Evolutionary conservation across 225 moss, liverwort and hornwort species (phyloP), one percentile per base, ranked within the genome.

Genomic region (Polytrichum commune): DNA sequence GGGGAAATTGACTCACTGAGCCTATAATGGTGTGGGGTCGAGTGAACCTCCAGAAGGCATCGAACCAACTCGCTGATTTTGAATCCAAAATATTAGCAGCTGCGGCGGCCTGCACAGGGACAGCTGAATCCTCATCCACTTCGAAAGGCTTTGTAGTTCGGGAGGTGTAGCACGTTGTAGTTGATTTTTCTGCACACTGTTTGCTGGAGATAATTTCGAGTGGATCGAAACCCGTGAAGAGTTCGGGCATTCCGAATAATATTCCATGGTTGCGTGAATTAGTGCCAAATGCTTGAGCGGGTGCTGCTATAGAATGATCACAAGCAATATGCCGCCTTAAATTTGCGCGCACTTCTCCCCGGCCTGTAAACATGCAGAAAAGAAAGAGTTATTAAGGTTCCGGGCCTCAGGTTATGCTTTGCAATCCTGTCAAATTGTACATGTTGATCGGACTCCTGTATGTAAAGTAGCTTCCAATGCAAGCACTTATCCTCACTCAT

Each of bases 11-110:
- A 83, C 86, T 74, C 85, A 88, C 93, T 3, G 95, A 89, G 75
- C 92, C 95, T 61, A 90, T 89, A 54, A 92, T 87, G 0, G 92
- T 95, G 66, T 92, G 94, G 29, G 94, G 94, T 74, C 94, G 83
- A 61, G 90, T 89, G 65, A 92, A 92, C 32, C 92, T 89, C 77
- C 89, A 86, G 70, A 95, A 87, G n/a, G 92, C 89, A 61, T 79
- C 75, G 38, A 89, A 68, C 90, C 86, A 88, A 32, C 82, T 77
- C 26, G 75, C 71, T 16, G 46, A 46, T 19, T 65, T 76, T 24
- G 82, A 75, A 60, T 83, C 80, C 55, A 84, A 75, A 23, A 85
- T 54, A 10, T 79, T 76, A 20, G 82, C 77, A 25, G 80, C 75
- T 58, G 81, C 63, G 8, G 61, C 77, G 23, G 71, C 16, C 13